These are phyloP conservation scores for Leccinum variicolor DNA, from an alignment of 768 basidiomycete genomes.

Conservation along the genomic window DNA sequence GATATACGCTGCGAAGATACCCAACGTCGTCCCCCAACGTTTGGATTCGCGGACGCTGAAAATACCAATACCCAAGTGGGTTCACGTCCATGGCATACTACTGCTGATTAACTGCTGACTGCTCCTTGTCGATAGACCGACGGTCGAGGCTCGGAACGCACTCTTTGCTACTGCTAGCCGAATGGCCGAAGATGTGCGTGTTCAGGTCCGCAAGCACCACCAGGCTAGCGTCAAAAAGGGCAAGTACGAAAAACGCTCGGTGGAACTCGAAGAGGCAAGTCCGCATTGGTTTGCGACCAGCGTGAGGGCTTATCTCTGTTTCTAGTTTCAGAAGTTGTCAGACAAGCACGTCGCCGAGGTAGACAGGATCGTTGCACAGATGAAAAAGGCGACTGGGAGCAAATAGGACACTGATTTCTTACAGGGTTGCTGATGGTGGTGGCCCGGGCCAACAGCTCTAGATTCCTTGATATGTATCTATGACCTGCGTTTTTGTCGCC, in stretches of 20 bases:
- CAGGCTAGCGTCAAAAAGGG: constrained; percentile 65
- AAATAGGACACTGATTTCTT: constrained; percentile 14
- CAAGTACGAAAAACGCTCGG: constrained; percentile 63
- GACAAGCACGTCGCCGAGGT: constrained; percentile 62
- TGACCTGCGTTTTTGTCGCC: background rate
- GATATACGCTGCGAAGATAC: constrained; percentile 71
- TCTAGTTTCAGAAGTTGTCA: constrained; percentile 71
- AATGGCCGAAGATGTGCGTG: constrained; percentile 71
- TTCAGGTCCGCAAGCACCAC: constrained; percentile 72
- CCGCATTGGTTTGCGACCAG: background rate
- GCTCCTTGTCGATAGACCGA: constrained; percentile 49
- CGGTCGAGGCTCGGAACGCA: constrained; percentile 64
- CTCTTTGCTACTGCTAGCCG: constrained; percentile 54
- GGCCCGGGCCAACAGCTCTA: background rate
- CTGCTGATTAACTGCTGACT: background rate
- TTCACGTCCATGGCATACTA: background rate
- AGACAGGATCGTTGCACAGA: constrained; percentile 58
- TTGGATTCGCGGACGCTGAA: constrained; percentile 70
- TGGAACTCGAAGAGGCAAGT: constrained; percentile 61
- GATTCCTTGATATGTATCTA: background rate
- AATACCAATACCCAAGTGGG: constrained; percentile 77
- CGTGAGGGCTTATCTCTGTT: background rate
- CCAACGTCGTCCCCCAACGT: constrained; percentile 68
- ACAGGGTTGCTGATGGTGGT: background rate
- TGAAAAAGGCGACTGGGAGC: constrained; percentile 54